Base-by-base conservation (phyloP, 306 rosid species). In the Mucuna pruriens region DNA sequence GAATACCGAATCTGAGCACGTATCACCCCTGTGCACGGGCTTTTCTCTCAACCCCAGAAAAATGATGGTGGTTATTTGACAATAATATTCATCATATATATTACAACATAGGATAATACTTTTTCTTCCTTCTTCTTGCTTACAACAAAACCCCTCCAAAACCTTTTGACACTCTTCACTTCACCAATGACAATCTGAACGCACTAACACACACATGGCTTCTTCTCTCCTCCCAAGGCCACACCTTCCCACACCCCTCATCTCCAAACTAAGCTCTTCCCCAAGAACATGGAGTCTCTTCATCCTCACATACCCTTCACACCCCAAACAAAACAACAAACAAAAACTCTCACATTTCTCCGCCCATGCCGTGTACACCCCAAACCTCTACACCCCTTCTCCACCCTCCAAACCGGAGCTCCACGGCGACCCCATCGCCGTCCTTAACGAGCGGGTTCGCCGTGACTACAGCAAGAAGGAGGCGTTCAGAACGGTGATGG, bases 361-460 rank as follows among this genome's bases (percentile, higher is more conserved):
- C 55, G 62, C 83, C 74, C 84, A 71, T 31, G 92, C 93, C 52
- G 75, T 87, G 71, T 82, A 89, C 87, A 79, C 89, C 3, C 84
- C 89, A 69, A 67, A 78, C 77, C 86, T 84, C 54, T 78, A 86
- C 20, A 52, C 72, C 26, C 79, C 91, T 34, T 77, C 84, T 25
- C 46, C 84, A 5, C 80, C 80, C 49, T 45, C 90, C 26, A 76
- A 86, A 72, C 52, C 46, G 13, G 92, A 92, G n/a, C 72, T 29
- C 0, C 91, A 87, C 13, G 74, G 57, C 1, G 97, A 92, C 90
- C 77, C 91, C 36, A 95, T 95, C 34, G 73, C 94, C 1, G 5
- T 85, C 22, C 88, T 95, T 2, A 91, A 95, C 78, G 92, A 89
- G 61, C 81, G 98, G 17, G 84, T 95, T 87, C 92, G 87, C 42